These are phyloP conservation scores for Liriodendron chinense DNA, from an alignment of 164 flowering plant species.

Conservation along the genomic window DNA sequence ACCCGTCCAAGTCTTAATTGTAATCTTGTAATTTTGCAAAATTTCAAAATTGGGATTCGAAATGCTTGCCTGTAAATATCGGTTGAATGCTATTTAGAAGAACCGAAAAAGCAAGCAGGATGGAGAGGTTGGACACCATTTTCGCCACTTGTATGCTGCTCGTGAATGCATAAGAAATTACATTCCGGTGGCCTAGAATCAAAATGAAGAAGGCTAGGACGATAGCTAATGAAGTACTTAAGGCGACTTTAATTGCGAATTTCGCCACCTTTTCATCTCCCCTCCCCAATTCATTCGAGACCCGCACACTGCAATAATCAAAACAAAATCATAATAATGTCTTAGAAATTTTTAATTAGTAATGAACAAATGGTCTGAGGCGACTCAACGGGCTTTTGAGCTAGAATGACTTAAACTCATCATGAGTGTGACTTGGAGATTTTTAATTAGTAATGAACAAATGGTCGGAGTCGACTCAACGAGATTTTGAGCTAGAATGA, in stretches of 20 bases:
- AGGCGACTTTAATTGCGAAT: constrained; percentile 22
- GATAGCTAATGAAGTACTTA: constrained; percentile 24
- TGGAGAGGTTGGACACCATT: constrained; percentile 31
- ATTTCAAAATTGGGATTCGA: too few species aligned
- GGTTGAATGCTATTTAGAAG: constrained; percentile 39
- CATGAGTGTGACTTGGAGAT: too few species aligned
- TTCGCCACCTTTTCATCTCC: constrained; percentile 36
- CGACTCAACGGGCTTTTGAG: too few species aligned
- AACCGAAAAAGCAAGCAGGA: constrained; percentile 29
- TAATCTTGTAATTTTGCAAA: background rate
- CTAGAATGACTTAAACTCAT: too few species aligned
- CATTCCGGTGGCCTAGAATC: constrained; percentile 19
- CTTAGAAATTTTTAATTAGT: too few species aligned
- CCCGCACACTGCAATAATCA: constrained; percentile 28
- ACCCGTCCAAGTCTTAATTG: background rate
- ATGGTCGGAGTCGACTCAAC: too few species aligned
- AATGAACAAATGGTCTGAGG: too few species aligned
- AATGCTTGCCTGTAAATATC: constrained; percentile 30
- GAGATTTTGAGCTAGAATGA: too few species aligned
- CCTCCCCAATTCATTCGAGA: constrained; percentile 42
- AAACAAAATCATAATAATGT: too few species aligned
- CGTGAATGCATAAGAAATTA: constrained; percentile 29
- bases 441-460: too few species aligned
- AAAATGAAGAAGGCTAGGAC: constrained; percentile 27
- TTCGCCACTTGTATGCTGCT: constrained; percentile 18